phyloP scores from a whole-genome alignment of 495 filamentous ascomycete species.

The Aspergillus panamensis region DNA sequence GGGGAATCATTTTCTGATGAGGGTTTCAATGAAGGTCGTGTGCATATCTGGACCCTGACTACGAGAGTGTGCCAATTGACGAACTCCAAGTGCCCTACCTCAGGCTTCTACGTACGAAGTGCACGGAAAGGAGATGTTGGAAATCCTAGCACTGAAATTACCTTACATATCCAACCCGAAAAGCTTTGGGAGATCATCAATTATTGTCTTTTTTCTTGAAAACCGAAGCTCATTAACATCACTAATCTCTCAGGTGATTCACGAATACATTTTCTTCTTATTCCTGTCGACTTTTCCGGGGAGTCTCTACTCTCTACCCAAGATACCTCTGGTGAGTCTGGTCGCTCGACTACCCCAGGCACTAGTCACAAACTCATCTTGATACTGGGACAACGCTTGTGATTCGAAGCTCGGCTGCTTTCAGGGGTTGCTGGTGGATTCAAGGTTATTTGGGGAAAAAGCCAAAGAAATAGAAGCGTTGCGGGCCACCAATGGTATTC shows the following conservation, averaged over 20 bases:
- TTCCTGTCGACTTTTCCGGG: not conserved
- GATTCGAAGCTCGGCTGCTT: conserved; percentile 8
- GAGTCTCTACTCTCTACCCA: no score
- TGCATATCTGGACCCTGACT: no score
- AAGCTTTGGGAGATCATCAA: conserved; percentile 11
- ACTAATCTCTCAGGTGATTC: not conserved
- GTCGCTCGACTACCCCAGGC: no score
- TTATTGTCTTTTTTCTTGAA: conserved; percentile 6
- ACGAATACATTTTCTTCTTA: not conserved
- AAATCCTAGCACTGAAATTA: not conserved
- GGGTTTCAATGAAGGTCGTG: no score
- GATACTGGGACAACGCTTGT: not conserved
- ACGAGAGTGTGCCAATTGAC: no score
- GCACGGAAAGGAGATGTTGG: not conserved
- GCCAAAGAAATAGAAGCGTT: conserved; percentile 16
- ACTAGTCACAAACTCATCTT: not conserved
- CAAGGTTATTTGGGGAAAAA: conserved; percentile 13
- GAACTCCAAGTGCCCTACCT: no score
- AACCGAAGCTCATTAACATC: not conserved
- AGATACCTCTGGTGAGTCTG: not conserved
- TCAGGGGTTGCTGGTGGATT: conserved; percentile 29
- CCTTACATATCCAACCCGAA: conserved; percentile 16
- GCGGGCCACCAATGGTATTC: conserved; percentile 26
- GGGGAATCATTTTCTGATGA: no score
- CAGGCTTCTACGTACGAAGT: not conserved